Percentiles rank a stretch among this genome's conserved stretches.
Conservation (phyloP, 345 rosid genomes). For the Turnera subulata region DNA sequence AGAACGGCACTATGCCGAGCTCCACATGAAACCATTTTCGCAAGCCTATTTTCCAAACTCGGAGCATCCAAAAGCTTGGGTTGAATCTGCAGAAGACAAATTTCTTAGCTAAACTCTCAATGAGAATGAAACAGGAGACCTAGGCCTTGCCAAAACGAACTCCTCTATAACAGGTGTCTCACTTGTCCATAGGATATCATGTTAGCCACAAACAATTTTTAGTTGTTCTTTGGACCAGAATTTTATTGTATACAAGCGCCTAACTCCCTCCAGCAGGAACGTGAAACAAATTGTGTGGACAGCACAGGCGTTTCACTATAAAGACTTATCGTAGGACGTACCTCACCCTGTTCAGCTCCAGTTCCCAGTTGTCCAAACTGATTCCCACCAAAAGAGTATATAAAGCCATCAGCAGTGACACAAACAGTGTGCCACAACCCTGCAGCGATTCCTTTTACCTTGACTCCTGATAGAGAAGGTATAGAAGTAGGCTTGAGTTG, state of each 20-base stretch:
- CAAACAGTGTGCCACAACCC: slow-evolving; percentile 89
- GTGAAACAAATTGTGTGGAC: too few relatives aligned
- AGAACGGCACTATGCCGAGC: slow-evolving; percentile 72
- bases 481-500: slow-evolving; percentile 61
- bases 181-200: too few relatives aligned
- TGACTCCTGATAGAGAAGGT: slow-evolving; percentile 42
- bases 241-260: too few relatives aligned
- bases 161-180: too few relatives aligned
- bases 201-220: too few relatives aligned
- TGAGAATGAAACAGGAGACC: too few relatives aligned
- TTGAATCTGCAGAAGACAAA: slow-evolving; percentile 36
- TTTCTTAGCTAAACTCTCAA: too few relatives aligned
- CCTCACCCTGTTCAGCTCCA: slow-evolving; percentile 74
- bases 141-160: too few relatives aligned
- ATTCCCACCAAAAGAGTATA: slow-evolving; percentile 79
- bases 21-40: slow-evolving; percentile 59
- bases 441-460: slow-evolving; percentile 54
- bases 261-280: too few relatives aligned
- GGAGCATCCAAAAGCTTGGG: slow-evolving; percentile 67
- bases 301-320: too few relatives aligned
- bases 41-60: slow-evolving; percentile 47
- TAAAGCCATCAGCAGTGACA: slow-evolving; percentile 51
- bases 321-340: slow-evolving; percentile 13
- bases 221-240: too few relatives aligned
- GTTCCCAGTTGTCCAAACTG: slow-evolving; percentile 91